Evolutionary conservation across 495 filamentous ascomycete species (phyloP).

Genomic region (Diplogelasinospora grovesii): DNA sequence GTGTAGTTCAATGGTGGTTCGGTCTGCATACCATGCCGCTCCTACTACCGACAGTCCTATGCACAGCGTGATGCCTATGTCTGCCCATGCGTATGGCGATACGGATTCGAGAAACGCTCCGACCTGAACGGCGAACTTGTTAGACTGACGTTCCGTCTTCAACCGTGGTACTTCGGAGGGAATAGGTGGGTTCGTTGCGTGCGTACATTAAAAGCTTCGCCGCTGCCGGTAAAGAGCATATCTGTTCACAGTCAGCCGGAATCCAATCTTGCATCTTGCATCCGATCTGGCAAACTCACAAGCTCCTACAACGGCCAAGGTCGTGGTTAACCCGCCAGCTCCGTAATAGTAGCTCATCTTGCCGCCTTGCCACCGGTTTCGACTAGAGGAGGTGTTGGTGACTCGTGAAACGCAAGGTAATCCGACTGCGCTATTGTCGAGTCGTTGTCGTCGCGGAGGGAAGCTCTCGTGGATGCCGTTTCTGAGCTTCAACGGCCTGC

Average conservation of each 20-base stretch:
- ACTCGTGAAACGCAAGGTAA: too few species aligned
- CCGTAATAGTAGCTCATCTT: slow-evolving; percentile 60
- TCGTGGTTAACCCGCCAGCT: slow-evolving; percentile 59
- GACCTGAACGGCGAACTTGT: slow-evolving; percentile 72
- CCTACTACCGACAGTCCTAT: slow-evolving; percentile 94
- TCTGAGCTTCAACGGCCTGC: too few species aligned
- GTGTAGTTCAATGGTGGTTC: background rate
- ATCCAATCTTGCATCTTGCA: slow-evolving; percentile 22
- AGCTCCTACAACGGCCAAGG: slow-evolving; percentile 75
- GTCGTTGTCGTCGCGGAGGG: too few species aligned
- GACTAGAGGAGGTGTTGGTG: too few species aligned
- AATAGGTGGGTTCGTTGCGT: slow-evolving; percentile 2
- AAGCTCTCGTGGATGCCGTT: too few species aligned
- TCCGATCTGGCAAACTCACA: slow-evolving; percentile 51
- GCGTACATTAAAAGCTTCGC: slow-evolving; percentile 92
- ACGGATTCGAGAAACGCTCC: slow-evolving; percentile 90
- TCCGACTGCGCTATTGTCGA: too few species aligned
- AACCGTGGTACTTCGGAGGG: background rate
- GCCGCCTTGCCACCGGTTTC: too few species aligned
- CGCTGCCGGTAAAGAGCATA: slow-evolving; percentile 94
- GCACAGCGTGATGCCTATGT: slow-evolving; percentile 84
- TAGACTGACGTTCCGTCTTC: slow-evolving; percentile 16
- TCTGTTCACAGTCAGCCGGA: slow-evolving; percentile 49
- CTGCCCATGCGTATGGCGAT: slow-evolving; percentile 91
- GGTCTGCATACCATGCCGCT: slow-evolving; percentile 76